These are phyloP conservation scores for Candida tallmaniae DNA, from an alignment of 805 yeast species.

Conservation along the genomic window DNA sequence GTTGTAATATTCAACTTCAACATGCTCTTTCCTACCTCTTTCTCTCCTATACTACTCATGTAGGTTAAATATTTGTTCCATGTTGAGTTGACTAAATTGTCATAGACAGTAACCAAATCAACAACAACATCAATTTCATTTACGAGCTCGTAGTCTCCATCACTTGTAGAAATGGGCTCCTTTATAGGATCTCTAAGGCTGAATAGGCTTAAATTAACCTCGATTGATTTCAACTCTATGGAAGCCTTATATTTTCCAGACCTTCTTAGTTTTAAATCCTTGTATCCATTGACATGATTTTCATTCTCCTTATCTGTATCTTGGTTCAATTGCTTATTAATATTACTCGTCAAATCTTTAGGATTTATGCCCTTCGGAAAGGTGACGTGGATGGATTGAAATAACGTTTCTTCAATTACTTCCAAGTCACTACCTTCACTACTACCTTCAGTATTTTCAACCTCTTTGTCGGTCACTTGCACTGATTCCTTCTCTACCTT, in stretches of 20 bases:
- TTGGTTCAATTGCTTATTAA: constrained; percentile 43
- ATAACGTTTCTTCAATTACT: constrained; percentile 58
- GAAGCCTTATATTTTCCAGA: constrained; percentile 58
- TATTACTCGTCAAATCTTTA: constrained; percentile 42
- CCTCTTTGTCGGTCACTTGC: neutral
- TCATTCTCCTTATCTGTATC: constrained; percentile 14
- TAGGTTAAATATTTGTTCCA: constrained; percentile 83
- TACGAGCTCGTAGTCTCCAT: constrained; percentile 38
- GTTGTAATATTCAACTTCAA: constrained; percentile 47
- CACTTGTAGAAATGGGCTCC: constrained; percentile 24
- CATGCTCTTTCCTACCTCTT: constrained; percentile 69
- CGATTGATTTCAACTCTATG: constrained; percentile 52
- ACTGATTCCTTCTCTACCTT: constrained; percentile 41
- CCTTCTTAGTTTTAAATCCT: constrained; percentile 57
- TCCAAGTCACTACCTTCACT: constrained; percentile 10
- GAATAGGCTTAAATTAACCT: constrained; percentile 40
- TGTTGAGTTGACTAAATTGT: constrained; percentile 75
- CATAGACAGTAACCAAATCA: constrained; percentile 12
- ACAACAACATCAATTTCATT: constrained; percentile 41
- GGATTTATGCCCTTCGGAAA: constrained; percentile 47
- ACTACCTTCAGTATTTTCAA: constrained; percentile 2
- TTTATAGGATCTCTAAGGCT: constrained; percentile 46
- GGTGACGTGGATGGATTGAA: constrained; percentile 75
- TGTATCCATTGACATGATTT: constrained; percentile 20
- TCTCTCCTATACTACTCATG: constrained; percentile 62